These are phyloP conservation scores for Barbarea vulgaris DNA, from an alignment of 345 rosid species.

Conservation along the genomic window DNA sequence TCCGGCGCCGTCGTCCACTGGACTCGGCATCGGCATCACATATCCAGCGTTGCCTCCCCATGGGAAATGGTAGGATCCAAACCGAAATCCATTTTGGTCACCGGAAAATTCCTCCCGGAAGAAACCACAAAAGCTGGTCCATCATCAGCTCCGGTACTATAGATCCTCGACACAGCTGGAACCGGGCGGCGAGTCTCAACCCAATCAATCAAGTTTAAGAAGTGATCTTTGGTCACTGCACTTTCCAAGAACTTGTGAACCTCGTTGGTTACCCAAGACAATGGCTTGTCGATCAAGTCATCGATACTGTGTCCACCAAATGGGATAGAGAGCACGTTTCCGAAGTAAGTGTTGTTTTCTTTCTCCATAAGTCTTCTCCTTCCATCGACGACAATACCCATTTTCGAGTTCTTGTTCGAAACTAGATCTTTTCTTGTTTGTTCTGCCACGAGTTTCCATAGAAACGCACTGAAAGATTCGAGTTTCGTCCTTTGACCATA, in stretches of 20 bases:
- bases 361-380: constrained; percentile 46
- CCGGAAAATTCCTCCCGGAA: constrained; percentile 63
- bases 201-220: constrained; percentile 75
- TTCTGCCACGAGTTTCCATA: constrained; percentile 67
- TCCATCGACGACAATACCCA: constrained; percentile 75
- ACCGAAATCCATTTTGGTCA: constrained; percentile 48
- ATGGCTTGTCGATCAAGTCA: constrained; percentile 47
- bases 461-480: constrained; percentile 59
- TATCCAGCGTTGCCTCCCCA: constrained; percentile 53
- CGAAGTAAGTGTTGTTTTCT: constrained; percentile 22
- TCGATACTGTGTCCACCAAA: constrained; percentile 43
- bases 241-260: constrained; percentile 46
- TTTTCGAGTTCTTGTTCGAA: constrained; percentile 35
- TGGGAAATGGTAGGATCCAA: constrained; percentile 58
- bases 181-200: constrained; percentile 65
- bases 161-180: constrained; percentile 54
- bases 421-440: constrained; percentile 10
- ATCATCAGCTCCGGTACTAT: constrained; percentile 40
- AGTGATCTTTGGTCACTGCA: constrained; percentile 57
- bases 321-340: constrained; percentile 67
- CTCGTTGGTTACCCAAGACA: constrained; percentile 53
- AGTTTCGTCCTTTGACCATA: constrained; percentile 51
- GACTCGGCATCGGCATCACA: constrained; percentile 62
- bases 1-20: constrained; percentile 29
- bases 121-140: constrained; percentile 74